A percentile compares a stretch with the other conserved stretches of the same genome.
phyloP scores from a whole-genome alignment of 345 rosid genomes.

The Boechera stricta region DNA sequence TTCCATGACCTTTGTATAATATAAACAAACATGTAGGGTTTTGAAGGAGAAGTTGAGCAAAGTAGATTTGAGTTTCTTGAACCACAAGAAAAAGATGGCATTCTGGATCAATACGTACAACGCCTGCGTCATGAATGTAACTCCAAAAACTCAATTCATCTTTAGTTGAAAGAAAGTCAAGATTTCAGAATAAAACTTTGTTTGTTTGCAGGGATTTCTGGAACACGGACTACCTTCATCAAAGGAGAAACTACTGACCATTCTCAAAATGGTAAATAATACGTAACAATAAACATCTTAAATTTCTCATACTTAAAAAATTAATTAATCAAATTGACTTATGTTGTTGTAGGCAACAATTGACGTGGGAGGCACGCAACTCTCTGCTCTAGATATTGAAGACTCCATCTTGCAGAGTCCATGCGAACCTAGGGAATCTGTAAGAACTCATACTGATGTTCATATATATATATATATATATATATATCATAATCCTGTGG shows the following conservation, averaged over 20 bases:
- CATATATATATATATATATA: background rate
- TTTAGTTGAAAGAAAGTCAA: background rate
- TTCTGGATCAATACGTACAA: conserved; percentile 96
- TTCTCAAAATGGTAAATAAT: conserved; percentile 68
- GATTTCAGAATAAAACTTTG: background rate
- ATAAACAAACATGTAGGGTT: conserved; percentile 50
- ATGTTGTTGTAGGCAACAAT: conserved; percentile 66
- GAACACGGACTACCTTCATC: conserved; percentile 90
- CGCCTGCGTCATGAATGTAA: conserved; percentile 95
- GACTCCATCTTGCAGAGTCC: conserved; percentile 90
- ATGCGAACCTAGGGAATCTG: conserved; percentile 49
- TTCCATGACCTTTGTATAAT: conserved; percentile 9
- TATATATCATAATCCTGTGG: background rate
- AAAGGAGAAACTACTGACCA: conserved; percentile 68
- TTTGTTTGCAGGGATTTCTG: conserved; percentile 70
- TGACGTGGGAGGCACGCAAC: conserved; percentile 83
- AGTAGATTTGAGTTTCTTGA: conserved; percentile 74
- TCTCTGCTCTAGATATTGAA: conserved; percentile 87
- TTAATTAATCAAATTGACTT: conserved; percentile 5
- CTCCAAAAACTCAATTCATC: conserved; percentile 45
- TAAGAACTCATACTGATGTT: conserved; percentile 24
- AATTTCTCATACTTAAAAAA: background rate
- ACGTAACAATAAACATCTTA: background rate
- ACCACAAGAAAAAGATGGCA: conserved; percentile 91
- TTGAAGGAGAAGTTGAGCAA: conserved; percentile 63